Conservation (phyloP, 2,329 filamentous ascomycete genomes). For the Colletotrichum falcatum region DNA sequence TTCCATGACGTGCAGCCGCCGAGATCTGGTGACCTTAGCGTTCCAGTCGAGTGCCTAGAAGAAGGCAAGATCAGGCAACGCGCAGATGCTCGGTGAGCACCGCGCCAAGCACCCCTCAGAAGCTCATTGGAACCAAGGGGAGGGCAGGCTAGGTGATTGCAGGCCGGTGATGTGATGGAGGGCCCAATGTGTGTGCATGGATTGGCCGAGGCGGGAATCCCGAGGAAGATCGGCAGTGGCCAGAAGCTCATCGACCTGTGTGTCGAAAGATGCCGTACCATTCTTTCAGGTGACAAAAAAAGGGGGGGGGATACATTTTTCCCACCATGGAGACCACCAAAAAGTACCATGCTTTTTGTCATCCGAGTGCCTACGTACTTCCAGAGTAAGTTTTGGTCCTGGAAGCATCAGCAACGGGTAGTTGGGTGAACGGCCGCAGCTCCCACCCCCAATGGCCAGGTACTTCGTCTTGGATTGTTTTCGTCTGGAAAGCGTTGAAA, state of each 20-base stretch:
- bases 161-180: conserved; percentile 21
- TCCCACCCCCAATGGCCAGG: no score
- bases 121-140: conserved; percentile 18
- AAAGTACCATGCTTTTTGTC: no score
- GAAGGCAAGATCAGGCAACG: conserved; percentile 38
- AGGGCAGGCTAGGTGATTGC: conserved; percentile 20
- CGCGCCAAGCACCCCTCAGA: conserved; percentile 26
- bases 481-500: background rate
- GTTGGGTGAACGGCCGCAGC: background rate
- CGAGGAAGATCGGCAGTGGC: conserved; percentile 38
- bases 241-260: conserved; percentile 33
- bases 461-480: background rate
- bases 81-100: conserved; percentile 26
- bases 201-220: conserved; percentile 38
- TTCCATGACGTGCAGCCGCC: conserved; percentile 22
- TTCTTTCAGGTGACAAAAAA: no score
- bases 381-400: conserved; percentile 18
- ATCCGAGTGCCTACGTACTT: no score
- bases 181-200: conserved; percentile 19
- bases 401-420: conserved; percentile 29
- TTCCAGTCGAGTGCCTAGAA: conserved; percentile 19
- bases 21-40: conserved; percentile 36
- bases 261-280: conserved; percentile 11
- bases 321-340: no score
- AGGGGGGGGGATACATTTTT: no score